Evolutionary conservation across 371 early-diverging fungal species (phyloP).

Genomic region (Mucor indicus): DNA sequence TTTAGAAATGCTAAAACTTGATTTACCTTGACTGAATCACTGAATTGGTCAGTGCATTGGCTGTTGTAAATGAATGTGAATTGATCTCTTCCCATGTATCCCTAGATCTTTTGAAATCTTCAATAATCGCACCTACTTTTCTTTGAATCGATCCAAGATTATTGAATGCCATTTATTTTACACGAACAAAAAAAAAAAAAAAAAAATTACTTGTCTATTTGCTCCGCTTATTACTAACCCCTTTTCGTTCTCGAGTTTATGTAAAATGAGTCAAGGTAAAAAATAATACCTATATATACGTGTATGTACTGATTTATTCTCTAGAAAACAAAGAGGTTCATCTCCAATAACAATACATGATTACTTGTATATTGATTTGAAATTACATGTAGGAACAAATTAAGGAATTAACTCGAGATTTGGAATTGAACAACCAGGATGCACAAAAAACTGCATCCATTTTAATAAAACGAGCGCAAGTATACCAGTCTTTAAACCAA

Average conservation of each 20-base stretch:
- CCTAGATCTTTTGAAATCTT: constrained; percentile 35
- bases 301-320: too few relatives aligned
- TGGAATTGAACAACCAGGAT: constrained; percentile 10
- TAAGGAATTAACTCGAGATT: constrained; percentile 3
- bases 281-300: background rate
- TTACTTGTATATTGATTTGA: constrained; percentile 3
- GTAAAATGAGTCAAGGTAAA: background rate
- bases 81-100: constrained; percentile 41
- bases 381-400: too few relatives aligned
- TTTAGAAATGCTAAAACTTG: background rate
- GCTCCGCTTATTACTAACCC: background rate
- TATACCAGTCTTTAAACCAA: constrained; percentile 26
- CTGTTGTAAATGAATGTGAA: constrained; percentile 30
- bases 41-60: constrained; percentile 35
- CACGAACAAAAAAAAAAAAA: background rate
- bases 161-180: constrained; percentile 29
- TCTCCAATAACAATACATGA: too few relatives aligned
- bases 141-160: constrained; percentile 34
- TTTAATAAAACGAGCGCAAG: constrained; percentile 34
- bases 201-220: background rate
- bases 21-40: constrained; percentile 39
- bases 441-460: constrained; percentile 15
- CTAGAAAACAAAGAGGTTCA: too few relatives aligned
- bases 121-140: constrained; percentile 26
- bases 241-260: background rate